Evolutionary conservation across 805 yeast species (phyloP).

Genomic region (Nakazawaea sp.): DNA sequence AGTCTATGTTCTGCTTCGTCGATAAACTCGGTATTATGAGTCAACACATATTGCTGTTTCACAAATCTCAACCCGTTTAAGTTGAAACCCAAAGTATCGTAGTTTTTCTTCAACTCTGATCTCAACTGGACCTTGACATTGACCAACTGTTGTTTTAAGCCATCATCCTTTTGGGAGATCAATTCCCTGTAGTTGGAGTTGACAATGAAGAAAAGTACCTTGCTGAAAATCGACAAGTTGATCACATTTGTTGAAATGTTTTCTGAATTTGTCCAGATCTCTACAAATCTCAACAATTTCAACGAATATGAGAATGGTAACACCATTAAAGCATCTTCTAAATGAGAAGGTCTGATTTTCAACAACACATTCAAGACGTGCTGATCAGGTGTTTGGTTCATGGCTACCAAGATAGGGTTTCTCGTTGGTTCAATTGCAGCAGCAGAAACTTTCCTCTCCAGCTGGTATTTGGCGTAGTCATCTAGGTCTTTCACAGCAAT

Average conservation of each 20-base stretch:
- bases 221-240: slow-evolving; percentile 60
- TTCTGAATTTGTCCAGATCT: slow-evolving; percentile 57
- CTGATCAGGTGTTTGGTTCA: slow-evolving; percentile 63
- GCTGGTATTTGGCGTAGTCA: slow-evolving; percentile 41
- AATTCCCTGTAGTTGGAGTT: slow-evolving; percentile 74
- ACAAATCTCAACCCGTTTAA: slow-evolving; percentile 73
- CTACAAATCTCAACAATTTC: slow-evolving; percentile 64
- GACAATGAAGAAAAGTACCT: slow-evolving; percentile 69
- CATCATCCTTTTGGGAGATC: slow-evolving; percentile 58
- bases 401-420: slow-evolving; percentile 69
- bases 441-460: slow-evolving; percentile 34
- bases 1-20: slow-evolving; percentile 57
- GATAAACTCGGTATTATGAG: slow-evolving; percentile 65
- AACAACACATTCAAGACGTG: slow-evolving; percentile 69
- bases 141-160: slow-evolving; percentile 56
- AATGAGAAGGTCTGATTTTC: slow-evolving; percentile 73
- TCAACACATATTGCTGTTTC: slow-evolving; percentile 71
- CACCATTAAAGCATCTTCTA: slow-evolving; percentile 89
- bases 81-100: slow-evolving; percentile 71
- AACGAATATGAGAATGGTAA: slow-evolving; percentile 82
- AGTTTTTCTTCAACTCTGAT: slow-evolving; percentile 39
- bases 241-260: slow-evolving; percentile 34
- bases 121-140: slow-evolving; percentile 60
- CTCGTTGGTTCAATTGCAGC: slow-evolving; percentile 56
- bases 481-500: slow-evolving; percentile 69